Percentiles rank a stretch among this genome's conserved stretches.
phyloP scores from a whole-genome alignment of 306 rosid species.

The Lathyrus sativus region DNA sequence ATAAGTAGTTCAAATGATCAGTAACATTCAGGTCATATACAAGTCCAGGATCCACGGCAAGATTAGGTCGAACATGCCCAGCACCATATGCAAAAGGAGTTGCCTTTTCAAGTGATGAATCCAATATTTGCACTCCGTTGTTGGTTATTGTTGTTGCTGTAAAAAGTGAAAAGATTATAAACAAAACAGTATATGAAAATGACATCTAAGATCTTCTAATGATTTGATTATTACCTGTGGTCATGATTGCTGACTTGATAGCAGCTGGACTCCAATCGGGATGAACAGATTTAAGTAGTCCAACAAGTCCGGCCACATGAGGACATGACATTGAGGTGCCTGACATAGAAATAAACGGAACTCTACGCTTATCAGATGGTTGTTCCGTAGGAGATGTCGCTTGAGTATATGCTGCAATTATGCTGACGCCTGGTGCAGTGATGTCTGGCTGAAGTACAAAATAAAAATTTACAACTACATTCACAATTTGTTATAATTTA shows the following conservation, averaged over 20 bases:
- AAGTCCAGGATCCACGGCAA: conserved; percentile 61
- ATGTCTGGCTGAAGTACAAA: conserved; percentile 46
- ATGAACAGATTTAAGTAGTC: conserved; percentile 51
- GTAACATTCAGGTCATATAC: conserved; percentile 46
- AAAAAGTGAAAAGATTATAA: background rate
- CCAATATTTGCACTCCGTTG: conserved; percentile 10
- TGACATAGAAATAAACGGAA: conserved; percentile 34
- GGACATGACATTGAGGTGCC: conserved; percentile 63
- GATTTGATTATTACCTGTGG: conserved; percentile 46
- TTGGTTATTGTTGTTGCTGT: conserved; percentile 49
- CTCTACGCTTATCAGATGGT: background rate
- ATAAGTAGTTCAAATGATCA: conserved; percentile 66
- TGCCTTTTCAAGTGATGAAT: conserved; percentile 26
- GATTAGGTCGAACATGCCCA: conserved; percentile 60
- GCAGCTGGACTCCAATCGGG: conserved; percentile 69
- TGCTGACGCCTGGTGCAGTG: conserved; percentile 60
- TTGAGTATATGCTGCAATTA: conserved; percentile 47
- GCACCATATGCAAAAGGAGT: conserved; percentile 62
- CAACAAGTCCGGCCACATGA: conserved; percentile 64
- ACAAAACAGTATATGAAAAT: background rate
- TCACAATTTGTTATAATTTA: background rate
- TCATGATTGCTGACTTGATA: conserved; percentile 73
- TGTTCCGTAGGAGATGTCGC: background rate
- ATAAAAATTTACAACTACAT: background rate
- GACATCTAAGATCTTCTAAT: background rate